Base-by-base conservation (phyloP, 768 basidiomycete species). In the Sistotremastrum suecicum region DNA sequence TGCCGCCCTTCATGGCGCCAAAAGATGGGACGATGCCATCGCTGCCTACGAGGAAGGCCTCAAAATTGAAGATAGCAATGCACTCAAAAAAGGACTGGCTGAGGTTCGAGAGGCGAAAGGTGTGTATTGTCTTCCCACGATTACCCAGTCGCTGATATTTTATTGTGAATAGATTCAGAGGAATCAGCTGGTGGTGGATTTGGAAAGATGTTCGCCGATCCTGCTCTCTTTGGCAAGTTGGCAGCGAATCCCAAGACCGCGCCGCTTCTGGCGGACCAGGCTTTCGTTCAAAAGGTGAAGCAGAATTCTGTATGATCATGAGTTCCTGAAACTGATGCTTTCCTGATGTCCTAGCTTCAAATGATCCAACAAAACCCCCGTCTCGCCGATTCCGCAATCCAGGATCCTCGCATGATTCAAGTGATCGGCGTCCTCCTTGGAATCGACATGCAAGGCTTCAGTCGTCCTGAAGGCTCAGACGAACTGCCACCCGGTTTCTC, bases 391-490 rank as follows among this genome's bases (percentile, higher is more conserved):
- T 62, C 58, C 50, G 78, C 78, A 47, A 60, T 85, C 53, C 66
- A 76, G 50, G 92, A 97, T 63, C 78, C 92, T 34, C 76, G 92
- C 48, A 90, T 95, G 88, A 87, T 90, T 61, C 83, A 87, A 57
- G 90, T 90, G 10, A 69, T 97, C 39, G 92, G 92, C 49, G 92
- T 79, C 7, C 72, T 88, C 47, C 88, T 97, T 83, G 89, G 89
- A 34, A 72, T 97, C 53, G 89, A 97, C 63, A 75, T 97, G 64
- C 80, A 86, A 63, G 88, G 83, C 47, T 83, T 86, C 60, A 71
- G 76, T 43, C 72, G 90, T 46, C 79, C 83, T 11, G 87, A 88
- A 66, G 90, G 84, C 34, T 87, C 87, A 7, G 72, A 82, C 46
- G 86, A 87, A 45, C 63, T 82, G 41, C 84, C 86, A 5, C 72